Percentiles rank a stretch among this genome's conserved stretches.
Evolutionary conservation across 345 rosid species (phyloP).

Genomic region (Camelina sativa): DNA sequence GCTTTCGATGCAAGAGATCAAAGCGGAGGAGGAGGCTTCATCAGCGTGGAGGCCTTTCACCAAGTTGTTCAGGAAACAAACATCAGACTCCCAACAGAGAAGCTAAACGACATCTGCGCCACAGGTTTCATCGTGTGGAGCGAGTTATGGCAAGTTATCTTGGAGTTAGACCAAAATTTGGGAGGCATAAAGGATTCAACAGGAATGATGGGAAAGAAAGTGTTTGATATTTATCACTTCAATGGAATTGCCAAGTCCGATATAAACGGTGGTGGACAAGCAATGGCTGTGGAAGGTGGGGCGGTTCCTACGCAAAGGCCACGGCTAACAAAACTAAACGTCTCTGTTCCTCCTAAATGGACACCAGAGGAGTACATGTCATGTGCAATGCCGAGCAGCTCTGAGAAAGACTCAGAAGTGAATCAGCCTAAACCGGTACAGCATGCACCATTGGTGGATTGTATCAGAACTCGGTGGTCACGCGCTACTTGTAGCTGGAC

Average conservation of each 20-base stretch:
- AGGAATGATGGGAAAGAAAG: constrained; percentile 95
- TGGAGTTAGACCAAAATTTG: constrained; percentile 72
- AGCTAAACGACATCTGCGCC: constrained; percentile 68
- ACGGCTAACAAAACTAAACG: constrained; percentile 87
- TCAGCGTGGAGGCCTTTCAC: constrained; percentile 90
- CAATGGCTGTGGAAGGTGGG: constrained; percentile 48
- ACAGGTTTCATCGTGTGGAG: constrained; percentile 95
- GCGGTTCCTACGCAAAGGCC: constrained; percentile 84
- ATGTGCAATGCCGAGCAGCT: constrained; percentile 55
- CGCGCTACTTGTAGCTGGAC: constrained; percentile 91
- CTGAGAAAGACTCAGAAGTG: constrained; percentile 62
- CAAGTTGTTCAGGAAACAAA: constrained; percentile 73
- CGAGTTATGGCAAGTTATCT: constrained; percentile 91
- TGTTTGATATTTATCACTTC: constrained; percentile 92
- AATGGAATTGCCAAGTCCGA: constrained; percentile 98
- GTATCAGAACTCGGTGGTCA: constrained; percentile 92
- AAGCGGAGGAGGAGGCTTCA: constrained; percentile 99
- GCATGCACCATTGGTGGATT: constrained; percentile 95
- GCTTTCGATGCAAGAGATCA: constrained; percentile 96
- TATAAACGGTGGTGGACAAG: constrained; percentile 65
- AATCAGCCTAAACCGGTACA: constrained; percentile 74
- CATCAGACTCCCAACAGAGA: constrained; percentile 70
- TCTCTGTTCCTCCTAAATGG: constrained; percentile 99
- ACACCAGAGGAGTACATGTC: constrained; percentile 95
- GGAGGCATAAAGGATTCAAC: constrained; percentile 95